Percentiles rank a stretch among this genome's conserved stretches.
Evolutionary conservation across 257 asterid genomes (phyloP).

Genomic region (Jacaranda copaia): DNA sequence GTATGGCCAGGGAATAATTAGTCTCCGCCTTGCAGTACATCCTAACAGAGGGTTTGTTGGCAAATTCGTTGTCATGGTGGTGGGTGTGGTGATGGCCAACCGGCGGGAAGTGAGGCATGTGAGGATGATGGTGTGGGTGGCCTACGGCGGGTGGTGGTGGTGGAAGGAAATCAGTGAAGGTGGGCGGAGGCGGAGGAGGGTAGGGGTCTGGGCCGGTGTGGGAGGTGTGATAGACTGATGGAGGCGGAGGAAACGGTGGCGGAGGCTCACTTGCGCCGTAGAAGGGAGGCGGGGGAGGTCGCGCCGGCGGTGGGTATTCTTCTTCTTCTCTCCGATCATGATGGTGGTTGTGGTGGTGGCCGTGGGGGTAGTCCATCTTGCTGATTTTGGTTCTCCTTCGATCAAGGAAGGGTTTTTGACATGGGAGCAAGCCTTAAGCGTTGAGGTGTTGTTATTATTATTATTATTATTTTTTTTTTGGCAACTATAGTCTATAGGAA

Average conservation of each 20-base stretch:
- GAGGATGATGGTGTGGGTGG: slow-evolving; percentile 46
- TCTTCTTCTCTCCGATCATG: slow-evolving; percentile 37
- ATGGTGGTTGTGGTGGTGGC: slow-evolving; percentile 37
- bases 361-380: slow-evolving; percentile 45
- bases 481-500: no score
- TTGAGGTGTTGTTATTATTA: no score
- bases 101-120: slow-evolving; percentile 39
- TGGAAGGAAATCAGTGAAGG: slow-evolving; percentile 1
- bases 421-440: no score
- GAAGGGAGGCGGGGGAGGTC: slow-evolving; percentile 27
- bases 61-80: slow-evolving; percentile 32
- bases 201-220: slow-evolving; percentile 24
- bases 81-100: slow-evolving; percentile 28
- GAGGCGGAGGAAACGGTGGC: slow-evolving; percentile 43
- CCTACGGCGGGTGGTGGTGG: slow-evolving; percentile 33
- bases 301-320: slow-evolving; percentile 41
- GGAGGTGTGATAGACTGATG: slow-evolving; percentile 44
- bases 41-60: slow-evolving; percentile 55
- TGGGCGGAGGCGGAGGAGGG: slow-evolving; percentile 33
- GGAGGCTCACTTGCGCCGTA: slow-evolving; percentile 26
- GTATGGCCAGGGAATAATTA: slow-evolving; percentile 60
- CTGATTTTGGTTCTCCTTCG: no score
- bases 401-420: no score
- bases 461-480: no score
- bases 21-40: slow-evolving; percentile 60